Evolutionary conservation across 176 grass and related monocot genomes (phyloP).

Genomic region (Oryza glumipatula): DNA sequence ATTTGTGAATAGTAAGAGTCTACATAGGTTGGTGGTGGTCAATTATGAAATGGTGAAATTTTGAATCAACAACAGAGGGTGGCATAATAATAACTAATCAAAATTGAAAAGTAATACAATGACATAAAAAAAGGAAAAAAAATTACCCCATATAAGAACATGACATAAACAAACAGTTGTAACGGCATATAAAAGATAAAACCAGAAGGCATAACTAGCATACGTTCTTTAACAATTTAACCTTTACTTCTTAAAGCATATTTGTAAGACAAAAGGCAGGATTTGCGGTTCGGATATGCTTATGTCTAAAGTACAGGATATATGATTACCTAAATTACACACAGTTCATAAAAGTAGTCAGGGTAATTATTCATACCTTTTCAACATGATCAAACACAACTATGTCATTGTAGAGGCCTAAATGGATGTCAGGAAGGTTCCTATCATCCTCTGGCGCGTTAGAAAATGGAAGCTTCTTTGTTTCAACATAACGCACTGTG

Average conservation of each 20-base stretch:
- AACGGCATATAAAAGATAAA: neutral
- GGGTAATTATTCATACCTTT: conserved; percentile 54
- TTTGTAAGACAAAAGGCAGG: neutral
- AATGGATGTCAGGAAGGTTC: conserved; percentile 84
- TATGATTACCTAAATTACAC: neutral
- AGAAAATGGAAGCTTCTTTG: conserved; percentile 87
- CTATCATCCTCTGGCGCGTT: conserved; percentile 75
- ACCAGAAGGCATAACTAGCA: neutral
- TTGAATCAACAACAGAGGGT: neutral
- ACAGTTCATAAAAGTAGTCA: neutral
- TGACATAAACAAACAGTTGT: neutral
- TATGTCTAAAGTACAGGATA: neutral
- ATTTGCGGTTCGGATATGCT: neutral
- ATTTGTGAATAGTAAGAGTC: neutral
- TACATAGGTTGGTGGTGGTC: neutral
- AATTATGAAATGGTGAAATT: neutral
- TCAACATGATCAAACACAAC: conserved; percentile 90
- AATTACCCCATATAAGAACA: neutral
- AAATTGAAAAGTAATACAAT: neutral
- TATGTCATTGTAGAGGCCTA: conserved; percentile 86
- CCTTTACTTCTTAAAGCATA: neutral
- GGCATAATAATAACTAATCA: neutral
- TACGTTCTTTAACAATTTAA: neutral
- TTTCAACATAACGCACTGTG: conserved; percentile 90
- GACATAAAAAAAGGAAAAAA: neutral